Base-by-base conservation (phyloP, 352 stramenopile species). In the Phytophthora meadii region DNA sequence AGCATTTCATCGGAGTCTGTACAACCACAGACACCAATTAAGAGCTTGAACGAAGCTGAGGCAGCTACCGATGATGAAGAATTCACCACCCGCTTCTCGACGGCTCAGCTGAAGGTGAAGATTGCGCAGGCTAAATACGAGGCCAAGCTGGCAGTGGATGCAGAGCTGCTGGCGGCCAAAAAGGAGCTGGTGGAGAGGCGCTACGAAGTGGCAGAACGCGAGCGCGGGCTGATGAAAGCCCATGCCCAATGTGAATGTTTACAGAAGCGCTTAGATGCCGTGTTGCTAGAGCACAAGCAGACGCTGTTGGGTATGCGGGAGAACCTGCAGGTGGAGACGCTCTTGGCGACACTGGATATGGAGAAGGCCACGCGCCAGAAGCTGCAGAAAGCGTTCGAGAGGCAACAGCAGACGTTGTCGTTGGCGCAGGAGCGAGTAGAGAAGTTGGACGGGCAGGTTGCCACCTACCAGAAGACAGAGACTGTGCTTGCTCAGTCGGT, bases 381-480 rank as follows among this genome's bases (percentile, higher is more conserved):
- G 39, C 66, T 92, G 5, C 67, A 65, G 2, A 51, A 68, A 45
- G 49, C 50, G 7, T 85, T 80, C 28, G 70, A 80, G 40, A 62
- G 60, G 54, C 78, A 91, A 53, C 85, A 81, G 27, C 64, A 72
- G 15, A 58, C 65, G 55, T 61, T 93, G 2, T 27, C 80, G 2
- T 42, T 63, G 0, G 72, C 82, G 5, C 68, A 85, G 34, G 68
- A 79, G 34, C 78, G 83, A 45, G 73, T 89, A 7, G 60, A 77
- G 51, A 59, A 65, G 36, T 61, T 92, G 10, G 48, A 70, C 12
- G 32, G 34, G 14, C 83, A 92, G 41, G 73, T 92, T 34, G 34
- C 62, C 14, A 79, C 84, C 39, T 90, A 92, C 62, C 83, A 92
- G 54, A 90, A 88, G 70, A 92, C 83, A 0, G 83, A 94, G 61